phyloP scores from a whole-genome alignment of 352 stramenopile genomes.

The Globisporangium acanthophoron region DNA sequence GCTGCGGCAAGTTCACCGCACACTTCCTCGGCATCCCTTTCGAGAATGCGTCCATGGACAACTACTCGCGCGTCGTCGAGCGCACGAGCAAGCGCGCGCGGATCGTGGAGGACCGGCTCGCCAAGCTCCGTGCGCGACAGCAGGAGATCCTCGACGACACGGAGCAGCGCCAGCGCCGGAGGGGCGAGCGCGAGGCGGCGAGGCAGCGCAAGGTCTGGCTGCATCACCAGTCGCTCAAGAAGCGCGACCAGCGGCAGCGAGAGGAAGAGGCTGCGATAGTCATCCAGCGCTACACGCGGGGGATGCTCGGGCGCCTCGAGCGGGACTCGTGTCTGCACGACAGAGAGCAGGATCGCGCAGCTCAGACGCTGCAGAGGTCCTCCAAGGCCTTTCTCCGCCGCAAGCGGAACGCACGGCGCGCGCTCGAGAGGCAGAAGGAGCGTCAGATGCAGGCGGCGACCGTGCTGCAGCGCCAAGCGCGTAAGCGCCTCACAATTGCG shows the following conservation, averaged over 20 bases:
- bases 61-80: conserved; percentile 56
- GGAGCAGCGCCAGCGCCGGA: conserved; percentile 25
- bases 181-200: conserved; percentile 32
- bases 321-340: conserved; percentile 7
- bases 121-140: conserved; percentile 39
- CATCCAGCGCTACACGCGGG: conserved; percentile 40
- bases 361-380: conserved; percentile 26
- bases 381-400: conserved; percentile 25
- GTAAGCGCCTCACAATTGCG: conserved; percentile 15
- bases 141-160: conserved; percentile 37
- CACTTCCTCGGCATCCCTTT: conserved; percentile 62
- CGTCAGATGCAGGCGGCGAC: conserved; percentile 28
- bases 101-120: conserved; percentile 41
- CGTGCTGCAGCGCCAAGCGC: conserved; percentile 42
- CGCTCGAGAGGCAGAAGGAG: conserved; percentile 21
- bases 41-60: conserved; percentile 68
- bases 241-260: conserved; percentile 28
- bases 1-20: conserved; percentile 57
- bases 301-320: conserved; percentile 23
- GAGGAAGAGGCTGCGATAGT: conserved; percentile 31
- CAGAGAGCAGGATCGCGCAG: conserved; percentile 18
- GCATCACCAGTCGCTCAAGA: conserved; percentile 39
- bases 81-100: conserved; percentile 37
- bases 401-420: conserved; percentile 14
- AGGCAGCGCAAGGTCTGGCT: conserved; percentile 45